A percentile compares a stretch with the other conserved stretches of the same genome.
Evolutionary conservation across 164 flowering plant genomes (phyloP).

Genomic region (Paratinospora sagittata): DNA sequence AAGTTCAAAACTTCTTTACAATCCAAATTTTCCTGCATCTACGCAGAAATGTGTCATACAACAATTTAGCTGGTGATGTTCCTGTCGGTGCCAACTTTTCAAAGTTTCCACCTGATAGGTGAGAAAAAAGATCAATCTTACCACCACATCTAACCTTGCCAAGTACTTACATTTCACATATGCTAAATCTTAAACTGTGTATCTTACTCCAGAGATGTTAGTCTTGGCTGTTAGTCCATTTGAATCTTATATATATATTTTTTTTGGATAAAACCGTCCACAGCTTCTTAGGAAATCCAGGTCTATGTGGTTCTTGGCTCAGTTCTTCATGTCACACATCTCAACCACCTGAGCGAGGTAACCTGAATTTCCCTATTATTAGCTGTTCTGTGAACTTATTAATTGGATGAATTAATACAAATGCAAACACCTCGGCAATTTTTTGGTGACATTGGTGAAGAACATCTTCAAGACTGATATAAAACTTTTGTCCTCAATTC

Average conservation of each 20-base stretch:
- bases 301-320: constrained; percentile 80
- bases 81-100: constrained; percentile 80
- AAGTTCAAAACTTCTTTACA: background rate
- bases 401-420: too few relatives aligned
- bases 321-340: constrained; percentile 53
- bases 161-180: background rate
- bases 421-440: too few relatives aligned
- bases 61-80: constrained; percentile 68
- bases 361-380: background rate
- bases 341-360: constrained; percentile 61
- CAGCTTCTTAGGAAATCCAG: constrained; percentile 84
- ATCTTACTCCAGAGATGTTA: background rate
- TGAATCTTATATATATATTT: background rate
- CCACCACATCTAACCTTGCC: background rate
- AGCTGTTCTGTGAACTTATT: background rate
- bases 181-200: background rate
- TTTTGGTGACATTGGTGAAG: background rate
- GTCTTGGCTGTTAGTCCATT: background rate
- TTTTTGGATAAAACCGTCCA: background rate
- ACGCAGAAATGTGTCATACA: constrained; percentile 84
- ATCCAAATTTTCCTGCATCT: background rate
- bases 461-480: background rate
- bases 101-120: constrained; percentile 78
- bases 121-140: background rate
- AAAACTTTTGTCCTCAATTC: background rate